Evolutionary conservation across 2,329 filamentous ascomycete genomes (phyloP).

Genomic region (Colletotrichum phormii): DNA sequence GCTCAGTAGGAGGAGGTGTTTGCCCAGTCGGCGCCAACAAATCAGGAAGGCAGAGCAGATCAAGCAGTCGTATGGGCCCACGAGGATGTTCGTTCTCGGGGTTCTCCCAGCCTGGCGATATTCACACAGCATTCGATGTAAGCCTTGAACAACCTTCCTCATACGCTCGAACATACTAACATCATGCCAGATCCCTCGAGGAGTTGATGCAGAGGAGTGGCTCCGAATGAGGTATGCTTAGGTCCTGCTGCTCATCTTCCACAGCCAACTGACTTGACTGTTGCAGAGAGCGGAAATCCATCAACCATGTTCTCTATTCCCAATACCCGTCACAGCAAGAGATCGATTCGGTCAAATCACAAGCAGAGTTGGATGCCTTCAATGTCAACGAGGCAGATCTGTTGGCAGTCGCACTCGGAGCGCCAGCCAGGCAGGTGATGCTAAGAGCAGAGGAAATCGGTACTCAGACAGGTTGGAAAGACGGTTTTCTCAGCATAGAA

Average conservation of each 20-base stretch:
- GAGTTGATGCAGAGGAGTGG: constrained; percentile 58
- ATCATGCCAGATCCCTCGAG: constrained; percentile 54
- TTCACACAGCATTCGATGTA: constrained; percentile 50
- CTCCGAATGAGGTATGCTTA: constrained; percentile 52
- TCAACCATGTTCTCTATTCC: constrained; percentile 60
- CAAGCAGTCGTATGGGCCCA: constrained; percentile 40
- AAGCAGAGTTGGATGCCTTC: constrained; percentile 55
- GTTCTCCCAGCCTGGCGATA: constrained; percentile 44
- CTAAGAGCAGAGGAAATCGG: constrained; percentile 64
- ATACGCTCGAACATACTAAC: background rate
- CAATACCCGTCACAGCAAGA: constrained; percentile 54
- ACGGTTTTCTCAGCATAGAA: constrained; percentile 62
- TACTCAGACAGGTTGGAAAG: constrained; percentile 61
- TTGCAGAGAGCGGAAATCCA: constrained; percentile 56
- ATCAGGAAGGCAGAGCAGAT: constrained; percentile 21
- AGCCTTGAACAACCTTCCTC: constrained; percentile 29
- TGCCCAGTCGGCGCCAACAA: constrained; percentile 41
- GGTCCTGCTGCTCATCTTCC: background rate
- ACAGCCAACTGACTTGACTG: constrained; percentile 12
- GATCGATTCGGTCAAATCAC: constrained; percentile 52
- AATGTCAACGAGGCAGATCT: constrained; percentile 61
- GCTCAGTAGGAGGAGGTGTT: constrained; percentile 39
- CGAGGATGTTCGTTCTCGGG: constrained; percentile 48
- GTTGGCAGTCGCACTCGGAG: constrained; percentile 63
- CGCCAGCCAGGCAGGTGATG: constrained; percentile 65